Conservation (phyloP, 1,284 basidiomycete genomes). For the Xanthoconium separans region DNA sequence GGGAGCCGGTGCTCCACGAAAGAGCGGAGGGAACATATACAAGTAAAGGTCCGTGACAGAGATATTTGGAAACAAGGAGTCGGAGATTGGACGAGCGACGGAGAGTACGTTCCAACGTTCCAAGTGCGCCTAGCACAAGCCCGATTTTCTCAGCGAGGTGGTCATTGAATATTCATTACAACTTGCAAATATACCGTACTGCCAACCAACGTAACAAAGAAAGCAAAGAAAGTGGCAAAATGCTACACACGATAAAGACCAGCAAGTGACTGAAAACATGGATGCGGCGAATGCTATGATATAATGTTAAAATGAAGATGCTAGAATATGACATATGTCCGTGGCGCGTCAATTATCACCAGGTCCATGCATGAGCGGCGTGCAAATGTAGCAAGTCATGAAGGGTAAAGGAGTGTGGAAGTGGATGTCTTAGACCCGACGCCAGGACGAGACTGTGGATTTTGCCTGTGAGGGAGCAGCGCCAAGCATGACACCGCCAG, state of each 20-base stretch:
- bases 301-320: conserved; percentile 34
- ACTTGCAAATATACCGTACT: conserved; percentile 27
- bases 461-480: conserved; percentile 31
- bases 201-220: conserved; percentile 15
- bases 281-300: conserved; percentile 30
- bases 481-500: conserved; percentile 82
- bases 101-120: too few relatives aligned
- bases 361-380: conserved; percentile 24
- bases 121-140: too few relatives aligned
- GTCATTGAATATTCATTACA: conserved; percentile 27
- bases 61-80: background rate
- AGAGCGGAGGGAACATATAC: conserved; percentile 12
- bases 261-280: conserved; percentile 27
- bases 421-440: conserved; percentile 37
- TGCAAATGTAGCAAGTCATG: conserved; percentile 24
- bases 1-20: conserved; percentile 6
- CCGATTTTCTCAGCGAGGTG: background rate
- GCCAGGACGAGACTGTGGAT: conserved; percentile 47
- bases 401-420: conserved; percentile 29
- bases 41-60: background rate
- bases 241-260: conserved; percentile 39
- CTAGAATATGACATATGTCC: conserved; percentile 33
- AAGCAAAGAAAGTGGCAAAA: conserved; percentile 22
- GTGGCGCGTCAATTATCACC: conserved; percentile 28
- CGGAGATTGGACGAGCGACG: conserved; percentile 11